A percentile compares a stretch with the other conserved stretches of the same genome.
Conservation (phyloP, 2,329 filamentous ascomycete species). For the Calycina herbarum region DNA sequence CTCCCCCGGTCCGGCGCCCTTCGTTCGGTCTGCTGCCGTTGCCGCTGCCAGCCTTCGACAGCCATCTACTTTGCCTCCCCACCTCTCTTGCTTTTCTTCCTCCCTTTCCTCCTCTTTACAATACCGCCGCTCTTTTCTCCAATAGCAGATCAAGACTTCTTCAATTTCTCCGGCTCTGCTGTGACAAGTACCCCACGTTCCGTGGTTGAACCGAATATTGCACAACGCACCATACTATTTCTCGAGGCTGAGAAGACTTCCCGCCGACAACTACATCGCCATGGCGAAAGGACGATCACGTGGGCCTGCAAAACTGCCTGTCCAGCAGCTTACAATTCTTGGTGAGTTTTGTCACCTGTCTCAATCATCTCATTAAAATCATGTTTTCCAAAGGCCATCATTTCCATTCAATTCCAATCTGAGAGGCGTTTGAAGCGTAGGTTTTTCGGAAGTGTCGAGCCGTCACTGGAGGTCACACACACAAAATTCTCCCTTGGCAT, state of each 20-base stretch:
- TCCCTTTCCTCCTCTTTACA: neutral
- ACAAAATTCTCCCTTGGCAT: neutral
- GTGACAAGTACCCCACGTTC: neutral
- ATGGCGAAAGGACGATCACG: slow-evolving; percentile 35
- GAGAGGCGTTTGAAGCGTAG: neutral
- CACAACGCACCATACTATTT: neutral
- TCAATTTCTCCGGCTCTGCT: neutral
- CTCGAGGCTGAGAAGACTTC: slow-evolving; percentile 21
- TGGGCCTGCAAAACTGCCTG: slow-evolving; percentile 62
- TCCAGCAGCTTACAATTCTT: slow-evolving; percentile 75
- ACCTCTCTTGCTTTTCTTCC: neutral
- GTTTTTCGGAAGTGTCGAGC: neutral
- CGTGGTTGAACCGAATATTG: neutral
- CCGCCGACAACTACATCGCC: slow-evolving; percentile 11
- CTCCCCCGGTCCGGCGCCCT: neutral
- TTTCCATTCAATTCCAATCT: neutral
- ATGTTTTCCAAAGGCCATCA: neutral
- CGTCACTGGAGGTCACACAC: neutral
- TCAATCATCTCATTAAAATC: neutral
- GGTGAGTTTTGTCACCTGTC: slow-evolving; percentile 51
- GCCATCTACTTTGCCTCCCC: neutral
- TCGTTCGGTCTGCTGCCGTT: too few species aligned
- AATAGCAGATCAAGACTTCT: neutral
- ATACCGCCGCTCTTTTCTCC: slow-evolving; percentile 1
- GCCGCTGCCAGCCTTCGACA: neutral